Conservation (phyloP, 2,329 filamentous ascomycete genomes). For the Cercospora brassicicola region DNA sequence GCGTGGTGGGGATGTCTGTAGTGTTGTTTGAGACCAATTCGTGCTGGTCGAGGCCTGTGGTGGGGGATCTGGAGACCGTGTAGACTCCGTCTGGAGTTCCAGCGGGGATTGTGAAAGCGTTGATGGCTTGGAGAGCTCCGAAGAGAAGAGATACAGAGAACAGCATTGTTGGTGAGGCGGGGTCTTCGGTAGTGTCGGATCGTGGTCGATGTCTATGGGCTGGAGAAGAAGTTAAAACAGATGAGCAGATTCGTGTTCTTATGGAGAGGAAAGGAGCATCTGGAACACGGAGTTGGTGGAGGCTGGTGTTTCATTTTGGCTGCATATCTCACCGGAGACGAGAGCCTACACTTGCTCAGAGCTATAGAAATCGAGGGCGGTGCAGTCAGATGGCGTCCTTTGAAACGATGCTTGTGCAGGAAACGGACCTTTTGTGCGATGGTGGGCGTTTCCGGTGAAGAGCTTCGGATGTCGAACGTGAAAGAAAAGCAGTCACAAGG, state of each 20-base stretch:
- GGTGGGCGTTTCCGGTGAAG: neutral
- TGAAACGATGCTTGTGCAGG: neutral
- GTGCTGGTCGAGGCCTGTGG: neutral
- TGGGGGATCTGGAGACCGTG: neutral
- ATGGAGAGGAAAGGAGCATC: neutral
- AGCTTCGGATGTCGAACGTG: neutral
- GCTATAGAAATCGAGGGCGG: neutral
- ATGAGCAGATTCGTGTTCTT: neutral
- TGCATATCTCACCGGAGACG: neutral
- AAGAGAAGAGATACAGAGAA: neutral
- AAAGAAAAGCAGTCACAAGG: neutral
- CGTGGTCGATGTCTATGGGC: neutral
- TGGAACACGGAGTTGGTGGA: neutral
- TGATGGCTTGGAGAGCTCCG: neutral
- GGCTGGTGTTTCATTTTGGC: neutral
- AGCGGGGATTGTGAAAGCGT: neutral
- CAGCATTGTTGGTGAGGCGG: neutral
- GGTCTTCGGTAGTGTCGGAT: neutral
- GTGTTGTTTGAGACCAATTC: neutral
- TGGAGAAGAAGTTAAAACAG: neutral
- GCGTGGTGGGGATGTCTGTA: too few species aligned
- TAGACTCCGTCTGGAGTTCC: neutral
- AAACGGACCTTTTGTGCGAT: neutral
- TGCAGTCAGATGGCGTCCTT: neutral
- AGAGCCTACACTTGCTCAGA: neutral